Base-by-base conservation (phyloP, 768 basidiomycete genomes). In the Boletus rubroflammeus region DNA sequence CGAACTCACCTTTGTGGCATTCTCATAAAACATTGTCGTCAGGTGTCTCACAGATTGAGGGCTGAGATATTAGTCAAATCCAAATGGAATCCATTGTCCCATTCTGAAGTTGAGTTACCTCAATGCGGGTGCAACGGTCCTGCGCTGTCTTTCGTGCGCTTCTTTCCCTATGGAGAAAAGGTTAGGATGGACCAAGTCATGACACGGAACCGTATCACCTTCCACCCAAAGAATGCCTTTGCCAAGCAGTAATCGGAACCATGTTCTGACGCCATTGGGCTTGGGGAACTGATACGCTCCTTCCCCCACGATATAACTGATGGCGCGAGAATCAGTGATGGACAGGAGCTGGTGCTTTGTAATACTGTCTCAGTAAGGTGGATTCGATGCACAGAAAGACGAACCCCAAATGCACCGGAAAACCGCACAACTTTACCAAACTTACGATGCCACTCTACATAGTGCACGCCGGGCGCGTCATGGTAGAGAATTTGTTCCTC, bases 181-280 rank as follows among this genome's bases (percentile, higher is more conserved):
- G 48, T 63, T 25, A 19, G 50, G 38, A 48, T 17, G 52, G 23
- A 26, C 21, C 13, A 42, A 51, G 23, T 34, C 39, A 47, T 47
- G 57, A 15, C 45, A 44, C 7, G 49, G 41, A 35, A 55, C 8
- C 3, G 15, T 26, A 35, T 65, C 40, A 79, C 84, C 84, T 78
- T 86, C 84, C 11, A 83, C 75, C 79, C 82, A 84, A 23, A 85
- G 78, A 52, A 86, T 80, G 21, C 84, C 83, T 67, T 84, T 76
- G 13, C 84, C 84, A 6, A 84, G 72, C 2, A 82, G 76, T 31
- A 78, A 78, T 53, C 75, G 75, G 62, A 85, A 85, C 84, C 84
- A 86, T 15, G 77, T 78, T 55, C 84, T 76, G 19, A 84, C 83
- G 23, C 84, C 84, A 45, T 73, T 67, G 9, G 84, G 81, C 66